Evolutionary conservation across 2,329 filamentous ascomycete species (phyloP).

Genomic region (Hymenoscyphus infarciens): DNA sequence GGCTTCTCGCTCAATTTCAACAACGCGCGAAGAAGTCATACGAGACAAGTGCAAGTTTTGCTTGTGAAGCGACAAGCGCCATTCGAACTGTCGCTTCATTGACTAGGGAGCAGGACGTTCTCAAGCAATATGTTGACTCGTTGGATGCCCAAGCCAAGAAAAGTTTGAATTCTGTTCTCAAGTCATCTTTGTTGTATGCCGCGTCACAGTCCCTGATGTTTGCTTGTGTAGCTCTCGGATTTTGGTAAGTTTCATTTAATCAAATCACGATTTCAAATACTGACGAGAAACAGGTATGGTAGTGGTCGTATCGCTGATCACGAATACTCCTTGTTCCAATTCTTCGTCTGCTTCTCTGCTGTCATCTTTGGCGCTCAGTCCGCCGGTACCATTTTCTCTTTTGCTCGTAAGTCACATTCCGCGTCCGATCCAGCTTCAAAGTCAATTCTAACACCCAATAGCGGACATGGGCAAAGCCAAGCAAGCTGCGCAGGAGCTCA

Average conservation of each 20-base stretch:
- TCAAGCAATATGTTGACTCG: conserved; percentile 63
- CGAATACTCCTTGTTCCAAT: conserved; percentile 78
- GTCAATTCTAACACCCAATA: conserved; percentile 20
- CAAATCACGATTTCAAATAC: neutral
- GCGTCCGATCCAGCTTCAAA: neutral
- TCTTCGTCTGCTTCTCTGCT: conserved; percentile 86
- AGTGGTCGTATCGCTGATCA: conserved; percentile 66
- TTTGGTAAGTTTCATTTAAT: conserved; percentile 53
- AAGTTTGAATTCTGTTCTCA: conserved; percentile 70
- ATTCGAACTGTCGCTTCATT: conserved; percentile 92
- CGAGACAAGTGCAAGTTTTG: conserved; percentile 76
- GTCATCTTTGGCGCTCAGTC: conserved; percentile 92
- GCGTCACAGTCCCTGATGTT: conserved; percentile 81
- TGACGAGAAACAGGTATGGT: conserved; percentile 52
- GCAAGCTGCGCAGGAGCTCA: conserved; percentile 75
- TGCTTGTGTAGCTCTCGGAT: conserved; percentile 79
- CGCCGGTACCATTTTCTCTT: conserved; percentile 83
- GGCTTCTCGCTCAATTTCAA: conserved; percentile 76
- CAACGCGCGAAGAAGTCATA: conserved; percentile 76
- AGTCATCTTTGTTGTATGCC: conserved; percentile 77
- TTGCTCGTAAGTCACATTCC: conserved; percentile 52
- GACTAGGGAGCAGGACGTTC: conserved; percentile 80
- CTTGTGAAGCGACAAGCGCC: conserved; percentile 88
- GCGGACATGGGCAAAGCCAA: conserved; percentile 91
- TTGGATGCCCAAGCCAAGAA: conserved; percentile 63